Base-by-base conservation (phyloP, 2,329 filamentous ascomycete genomes). In the Byssochlamys sp. region DNA sequence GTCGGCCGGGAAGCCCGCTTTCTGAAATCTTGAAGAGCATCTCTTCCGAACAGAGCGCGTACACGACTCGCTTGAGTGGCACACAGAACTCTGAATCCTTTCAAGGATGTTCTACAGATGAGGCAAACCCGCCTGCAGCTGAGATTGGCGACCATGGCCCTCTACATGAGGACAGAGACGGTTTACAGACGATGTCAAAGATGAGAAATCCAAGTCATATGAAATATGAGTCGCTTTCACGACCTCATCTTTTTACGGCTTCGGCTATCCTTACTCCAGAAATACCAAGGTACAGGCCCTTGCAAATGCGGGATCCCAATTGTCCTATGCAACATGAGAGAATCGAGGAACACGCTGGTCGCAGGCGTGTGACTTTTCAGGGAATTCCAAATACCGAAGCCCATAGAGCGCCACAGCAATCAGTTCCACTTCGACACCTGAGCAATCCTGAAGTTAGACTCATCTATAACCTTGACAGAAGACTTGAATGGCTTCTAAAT, bases 371-470 rank as follows among this genome's bases (percentile, higher is more conserved):
- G 29, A 39, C 52, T 25, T 55, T 57, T 29, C 54, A 53, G 25
- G 24, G 28, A 26, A 12, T 48, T 5, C 35, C 39, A 31, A 12
- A 29, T n/a, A 25, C 25, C 14, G 51, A 31, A 24, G 14, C 35
- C 35, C n/a, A 50, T 24, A 35, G 12, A 24, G 14, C 27, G 19
- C 10, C 31, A 31, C n/a, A 51, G 39, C 54, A 10, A n/a, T 33
- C 45, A 28, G 19, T 58, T 6, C 55, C 59, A 9, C 25, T 59
- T 4, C 57, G 55, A 4, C 55, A 59, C 4, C 57, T 73, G 33
- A 71, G 63, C 55, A 66, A 71, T 53, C 72, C 68, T 62, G 74
- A 76, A 59, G 56, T 72, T n/a, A 65, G 65, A 29, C 58, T 75
- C 53, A 61, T 75, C 39, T 63, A 73, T 53, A 61, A 64, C 25